These are phyloP conservation scores for Holtermannia corniformis DNA, from an alignment of 768 basidiomycete species.

Conservation along the genomic window DNA sequence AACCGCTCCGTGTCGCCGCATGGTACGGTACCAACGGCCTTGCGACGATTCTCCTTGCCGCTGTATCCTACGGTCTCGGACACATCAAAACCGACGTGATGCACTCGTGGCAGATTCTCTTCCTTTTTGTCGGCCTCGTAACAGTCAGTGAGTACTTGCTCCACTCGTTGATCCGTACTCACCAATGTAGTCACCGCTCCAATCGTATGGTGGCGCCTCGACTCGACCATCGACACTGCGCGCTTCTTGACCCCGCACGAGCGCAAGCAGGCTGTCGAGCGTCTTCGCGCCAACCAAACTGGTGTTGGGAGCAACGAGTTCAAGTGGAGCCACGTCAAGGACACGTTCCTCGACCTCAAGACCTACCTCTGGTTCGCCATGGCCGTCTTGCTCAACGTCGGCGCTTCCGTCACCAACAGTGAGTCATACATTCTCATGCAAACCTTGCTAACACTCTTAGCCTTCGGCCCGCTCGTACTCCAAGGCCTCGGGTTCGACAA, in stretches of 20 bases:
- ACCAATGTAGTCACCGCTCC: constrained; percentile 33
- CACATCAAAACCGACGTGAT: constrained; percentile 24
- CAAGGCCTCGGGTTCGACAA: constrained; percentile 17
- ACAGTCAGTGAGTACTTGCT: too few relatives aligned
- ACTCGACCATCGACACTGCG: constrained; percentile 24
- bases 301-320: constrained; percentile 35
- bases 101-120: constrained; percentile 33
- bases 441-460: constrained; percentile 5
- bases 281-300: constrained; percentile 37
- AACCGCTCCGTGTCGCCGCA: constrained; percentile 25
- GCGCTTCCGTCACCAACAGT: constrained; percentile 26
- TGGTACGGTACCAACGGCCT: constrained; percentile 37
- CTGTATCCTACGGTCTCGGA: constrained; percentile 31
- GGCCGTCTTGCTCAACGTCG: constrained; percentile 25
- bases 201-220: constrained; percentile 28
- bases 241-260: constrained; percentile 34
- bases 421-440: not conserved
- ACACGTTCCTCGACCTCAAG: constrained; percentile 32
- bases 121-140: constrained; percentile 31
- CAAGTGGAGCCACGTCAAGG: constrained; percentile 29
- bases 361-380: constrained; percentile 22
- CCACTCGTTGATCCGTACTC: too few relatives aligned
- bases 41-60: constrained; percentile 30
- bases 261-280: constrained; percentile 30
- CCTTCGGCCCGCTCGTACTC: constrained; percentile 26